phyloP scores from a whole-genome alignment of 2,329 filamentous ascomycete genomes.

The Berkeleyomyces rouxiae region DNA sequence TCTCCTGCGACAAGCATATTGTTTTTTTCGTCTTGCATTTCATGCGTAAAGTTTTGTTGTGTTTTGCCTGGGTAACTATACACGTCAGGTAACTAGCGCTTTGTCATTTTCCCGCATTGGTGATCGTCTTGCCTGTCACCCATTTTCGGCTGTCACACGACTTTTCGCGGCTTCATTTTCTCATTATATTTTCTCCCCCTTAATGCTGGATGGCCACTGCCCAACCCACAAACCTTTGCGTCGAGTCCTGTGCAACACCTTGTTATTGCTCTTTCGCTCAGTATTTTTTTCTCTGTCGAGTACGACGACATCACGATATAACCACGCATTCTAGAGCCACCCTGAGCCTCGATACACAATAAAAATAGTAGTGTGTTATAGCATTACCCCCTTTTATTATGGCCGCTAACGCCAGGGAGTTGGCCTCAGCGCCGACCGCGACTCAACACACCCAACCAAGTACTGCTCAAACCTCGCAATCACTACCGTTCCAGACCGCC shows the following conservation, averaged over 20 bases:
- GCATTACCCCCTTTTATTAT: slow-evolving; percentile 18
- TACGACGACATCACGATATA: too few relatives aligned
- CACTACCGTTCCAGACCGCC: slow-evolving; percentile 24
- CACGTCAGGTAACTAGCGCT: not conserved
- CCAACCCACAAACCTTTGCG: not conserved
- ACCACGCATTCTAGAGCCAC: too few relatives aligned
- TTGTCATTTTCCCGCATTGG: not conserved
- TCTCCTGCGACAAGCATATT: not conserved
- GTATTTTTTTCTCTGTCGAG: not conserved
- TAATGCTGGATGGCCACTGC: not conserved
- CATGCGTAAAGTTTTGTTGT: not conserved
- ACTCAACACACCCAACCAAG: slow-evolving; percentile 17
- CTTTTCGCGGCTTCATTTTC: not conserved
- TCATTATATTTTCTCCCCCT: not conserved
- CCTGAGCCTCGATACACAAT: too few relatives aligned
- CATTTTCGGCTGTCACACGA: not conserved
- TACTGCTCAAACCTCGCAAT: slow-evolving; percentile 20
- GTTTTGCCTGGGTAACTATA: not conserved
- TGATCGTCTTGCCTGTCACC: not conserved
- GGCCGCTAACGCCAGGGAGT: slow-evolving; percentile 24
- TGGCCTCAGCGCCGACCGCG: slow-evolving; percentile 24
- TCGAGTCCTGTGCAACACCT: not conserved
- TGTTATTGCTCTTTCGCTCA: not conserved
- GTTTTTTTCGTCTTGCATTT: not conserved
- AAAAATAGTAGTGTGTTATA: not conserved